Conservation (phyloP, 306 rosid genomes). For the apple (Malus domestica) region ASM211411v1 NC_041804.1:23768501-23769000, state of each 20-base stretch:
- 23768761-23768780: not conserved
- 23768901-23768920: too few species aligned
- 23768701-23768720: not conserved
- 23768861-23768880: not conserved
- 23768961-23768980: too few species aligned
- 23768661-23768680: conserved; percentile 1
- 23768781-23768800: not conserved
- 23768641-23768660: conserved; percentile 22
- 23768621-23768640: conserved; percentile 9
- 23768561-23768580: not conserved
- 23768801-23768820: not conserved
- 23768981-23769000: too few species aligned
- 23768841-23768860: not conserved
- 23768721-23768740: conserved; percentile 15
- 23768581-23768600: not conserved
- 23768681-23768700: not conserved
- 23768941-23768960: too few species aligned
- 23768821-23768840: not conserved
- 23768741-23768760: not conserved
- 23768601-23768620: not conserved
- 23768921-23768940: too few species aligned
- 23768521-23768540: not conserved
- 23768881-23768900: too few species aligned
- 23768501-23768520: not conserved
- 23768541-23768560: not conserved